Percentiles rank a stretch among this genome's conserved stretches.
phyloP scores from a whole-genome alignment of 306 rosid species.

The Ammopiptanthus mongolicus region DNA sequence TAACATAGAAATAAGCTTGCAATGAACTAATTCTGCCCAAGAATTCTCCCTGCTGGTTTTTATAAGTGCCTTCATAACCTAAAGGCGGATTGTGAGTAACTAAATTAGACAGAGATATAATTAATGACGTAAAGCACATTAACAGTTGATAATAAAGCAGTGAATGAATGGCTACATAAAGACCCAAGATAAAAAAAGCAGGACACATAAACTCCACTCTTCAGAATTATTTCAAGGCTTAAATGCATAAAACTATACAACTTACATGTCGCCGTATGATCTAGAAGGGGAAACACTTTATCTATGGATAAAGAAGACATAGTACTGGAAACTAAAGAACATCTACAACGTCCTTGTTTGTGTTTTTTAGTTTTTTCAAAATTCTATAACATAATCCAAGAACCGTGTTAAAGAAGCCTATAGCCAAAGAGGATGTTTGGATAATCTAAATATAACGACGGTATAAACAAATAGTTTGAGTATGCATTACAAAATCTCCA shows the following conservation, averaged over 20 bases:
- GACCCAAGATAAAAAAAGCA: neutral
- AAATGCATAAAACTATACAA: slow-evolving; percentile 5
- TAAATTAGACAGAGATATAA: slow-evolving; percentile 30
- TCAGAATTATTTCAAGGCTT: neutral
- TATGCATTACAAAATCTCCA: no score
- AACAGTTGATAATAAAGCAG: neutral
- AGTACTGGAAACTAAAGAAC: no score
- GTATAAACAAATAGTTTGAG: no score
- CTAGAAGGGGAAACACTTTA: no score
- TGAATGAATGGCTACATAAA: slow-evolving; percentile 1
- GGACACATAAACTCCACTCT: neutral
- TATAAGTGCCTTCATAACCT: slow-evolving; percentile 80
- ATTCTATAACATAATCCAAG: no score
- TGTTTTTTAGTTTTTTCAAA: no score
- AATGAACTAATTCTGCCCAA: slow-evolving; percentile 96
- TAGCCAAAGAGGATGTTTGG: no score
- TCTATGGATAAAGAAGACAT: no score
- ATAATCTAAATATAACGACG: no score
- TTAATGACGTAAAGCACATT: slow-evolving; percentile 12
- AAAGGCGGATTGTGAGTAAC: slow-evolving; percentile 12
- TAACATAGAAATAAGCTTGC: slow-evolving; percentile 87
- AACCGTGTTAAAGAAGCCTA: no score
- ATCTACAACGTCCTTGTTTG: no score
- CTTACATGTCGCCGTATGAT: no score
- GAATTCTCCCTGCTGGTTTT: slow-evolving; percentile 73